These are phyloP conservation scores for Rutidosis leptorrhynchoides DNA, from an alignment of 129 eudicot genomes.

Conservation along the genomic window DNA sequence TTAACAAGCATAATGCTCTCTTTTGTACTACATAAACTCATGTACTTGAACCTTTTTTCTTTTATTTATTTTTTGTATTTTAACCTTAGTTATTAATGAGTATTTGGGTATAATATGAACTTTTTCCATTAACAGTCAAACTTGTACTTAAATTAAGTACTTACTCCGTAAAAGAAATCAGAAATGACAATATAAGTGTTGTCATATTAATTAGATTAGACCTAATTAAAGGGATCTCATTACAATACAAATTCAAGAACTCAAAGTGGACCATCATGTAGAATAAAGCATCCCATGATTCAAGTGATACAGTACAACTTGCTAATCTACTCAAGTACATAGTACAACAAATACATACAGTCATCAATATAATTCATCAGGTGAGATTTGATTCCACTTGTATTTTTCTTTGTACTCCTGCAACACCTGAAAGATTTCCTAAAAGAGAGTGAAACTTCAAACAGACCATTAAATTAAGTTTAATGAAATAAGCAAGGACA, in stretches of 20 bases:
- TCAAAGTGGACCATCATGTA: slow-evolving; percentile 31
- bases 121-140: background rate
- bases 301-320: slow-evolving; percentile 32
- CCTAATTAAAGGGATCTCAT: slow-evolving; percentile 13
- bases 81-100: too few species aligned
- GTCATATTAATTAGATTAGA: slow-evolving; percentile 15
- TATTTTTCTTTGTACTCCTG: slow-evolving; percentile 17
- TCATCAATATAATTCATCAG: slow-evolving; percentile 26
- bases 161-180: slow-evolving; percentile 12
- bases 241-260: slow-evolving; percentile 31
- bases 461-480: background rate
- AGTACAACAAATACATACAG: slow-evolving; percentile 17
- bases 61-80: too few species aligned
- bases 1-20: too few species aligned
- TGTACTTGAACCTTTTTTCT: too few species aligned
- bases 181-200: slow-evolving; percentile 6
- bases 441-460: slow-evolving; percentile 9
- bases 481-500: slow-evolving; percentile 11
- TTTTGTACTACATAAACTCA: too few species aligned
- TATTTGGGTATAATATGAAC: too few species aligned
- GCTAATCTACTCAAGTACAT: slow-evolving; percentile 24
- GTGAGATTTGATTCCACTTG: slow-evolving; percentile 23
- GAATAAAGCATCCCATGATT: slow-evolving; percentile 28
- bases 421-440: slow-evolving; percentile 33
- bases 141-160: background rate